phyloP scores from a whole-genome alignment of 495 filamentous ascomycete species.

The Penicillium goetzii region DNA sequence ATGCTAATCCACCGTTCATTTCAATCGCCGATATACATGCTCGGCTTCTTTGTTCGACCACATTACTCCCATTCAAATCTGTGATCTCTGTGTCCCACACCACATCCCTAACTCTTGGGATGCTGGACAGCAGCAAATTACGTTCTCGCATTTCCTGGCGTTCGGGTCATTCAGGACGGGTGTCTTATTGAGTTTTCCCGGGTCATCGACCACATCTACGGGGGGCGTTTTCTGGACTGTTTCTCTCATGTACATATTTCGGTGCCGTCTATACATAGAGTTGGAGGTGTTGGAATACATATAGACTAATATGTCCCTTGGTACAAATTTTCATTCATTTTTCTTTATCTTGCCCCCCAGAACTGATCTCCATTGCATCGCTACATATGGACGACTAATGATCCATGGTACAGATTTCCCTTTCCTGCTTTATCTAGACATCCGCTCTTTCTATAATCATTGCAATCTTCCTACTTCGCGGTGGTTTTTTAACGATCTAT shows the following conservation, averaged over 20 bases:
- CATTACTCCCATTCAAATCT: not conserved
- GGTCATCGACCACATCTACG: no score
- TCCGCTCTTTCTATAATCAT: no score
- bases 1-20: not conserved
- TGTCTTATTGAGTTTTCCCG: no score
- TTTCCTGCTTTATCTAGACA: no score
- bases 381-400: no score
- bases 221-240: no score
- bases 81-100: not conserved
- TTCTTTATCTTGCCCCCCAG: not conserved
- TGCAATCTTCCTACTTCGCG: no score
- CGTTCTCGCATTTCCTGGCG: not conserved
- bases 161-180: not conserved
- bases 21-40: not conserved
- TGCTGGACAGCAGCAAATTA: not conserved
- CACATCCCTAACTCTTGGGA: not conserved
- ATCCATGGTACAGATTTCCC: no score
- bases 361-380: no score
- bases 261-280: not conserved
- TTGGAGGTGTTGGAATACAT: conserved; percentile 6
- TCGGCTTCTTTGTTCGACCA: not conserved
- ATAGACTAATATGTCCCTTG: not conserved
- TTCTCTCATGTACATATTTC: not conserved
- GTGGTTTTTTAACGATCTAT: no score
- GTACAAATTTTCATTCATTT: not conserved